Base-by-base conservation (phyloP, 116 monocot species). In the Zostera marina region DNA sequence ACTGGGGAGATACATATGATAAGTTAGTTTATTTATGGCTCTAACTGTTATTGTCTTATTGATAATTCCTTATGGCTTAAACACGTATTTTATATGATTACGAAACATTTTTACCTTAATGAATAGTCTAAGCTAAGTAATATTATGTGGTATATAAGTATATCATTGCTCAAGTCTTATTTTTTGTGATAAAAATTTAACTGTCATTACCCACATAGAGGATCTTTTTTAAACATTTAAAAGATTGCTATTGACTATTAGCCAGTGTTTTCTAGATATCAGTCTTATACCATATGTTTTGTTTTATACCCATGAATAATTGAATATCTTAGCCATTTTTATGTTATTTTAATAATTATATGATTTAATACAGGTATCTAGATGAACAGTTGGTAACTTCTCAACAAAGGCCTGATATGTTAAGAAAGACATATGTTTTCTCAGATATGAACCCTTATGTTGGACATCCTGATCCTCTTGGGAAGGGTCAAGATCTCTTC, bases 391-490 rank as follows among this genome's bases (percentile, higher is more conserved):
- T 46, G 22, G 42, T 25, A 44, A 39, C 43, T 11, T 46, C 60
- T 0, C 54, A 63, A 40, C 62, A 63, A 39, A 15, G 21, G 55
- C 47, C 66, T 40, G 66, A 62, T 11, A 41, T 22, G 39, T 66
- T 66, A 49, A 60, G 56, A 48, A 59, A 42, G 43, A 72, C 80
- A 58, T 98, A 98, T 75, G 90, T 85, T 19, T 98, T 89, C 58
- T 98, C 96, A 60, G 80, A 82, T 48, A 70, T 79, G 79, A 98
- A 98, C 55, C 96, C 96, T 41, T 98, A 98, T 71, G 96, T 98
- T 72, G 96, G 96, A 53, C 96, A 83, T 72, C 74, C 96, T 38
- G 80, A 98, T 70, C 96, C 96, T 62, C 68, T 98, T 59, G 78
- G 72, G 67, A 90, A 89, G 75, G 96, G 96, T n/a, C 96, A 98